phyloP scores from a whole-genome alignment of 495 filamentous ascomycete genomes.

The Aspergillus sclerotioniger region DNA sequence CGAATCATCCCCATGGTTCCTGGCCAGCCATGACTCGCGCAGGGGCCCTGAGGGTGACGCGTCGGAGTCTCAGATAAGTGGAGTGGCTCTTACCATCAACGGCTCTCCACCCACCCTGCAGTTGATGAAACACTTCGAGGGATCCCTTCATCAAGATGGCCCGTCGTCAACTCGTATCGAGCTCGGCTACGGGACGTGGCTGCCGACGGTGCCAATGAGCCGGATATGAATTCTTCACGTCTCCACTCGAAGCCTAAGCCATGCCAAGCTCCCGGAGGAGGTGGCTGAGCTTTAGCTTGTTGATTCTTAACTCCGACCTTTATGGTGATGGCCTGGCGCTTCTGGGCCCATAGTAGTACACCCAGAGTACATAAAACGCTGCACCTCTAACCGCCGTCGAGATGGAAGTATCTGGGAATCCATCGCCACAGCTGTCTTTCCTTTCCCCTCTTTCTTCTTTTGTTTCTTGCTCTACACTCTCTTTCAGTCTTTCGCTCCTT shows the following conservation, averaged over 20 bases:
- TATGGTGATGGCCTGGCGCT: no score
- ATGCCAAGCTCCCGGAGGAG: neutral
- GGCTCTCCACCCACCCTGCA: neutral
- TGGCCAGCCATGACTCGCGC: neutral
- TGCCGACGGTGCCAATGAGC: neutral
- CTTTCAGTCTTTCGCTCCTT: slow-evolving; percentile 23
- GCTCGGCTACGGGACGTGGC: neutral
- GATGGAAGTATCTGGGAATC: neutral
- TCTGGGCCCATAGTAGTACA: neutral
- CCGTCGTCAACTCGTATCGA: neutral
- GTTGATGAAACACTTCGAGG: neutral
- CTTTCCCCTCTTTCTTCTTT: slow-evolving; percentile 1
- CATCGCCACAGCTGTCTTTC: neutral
- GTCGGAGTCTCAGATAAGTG: neutral
- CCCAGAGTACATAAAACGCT: neutral
- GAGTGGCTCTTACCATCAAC: neutral
- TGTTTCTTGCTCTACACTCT: neutral
- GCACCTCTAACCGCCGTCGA: neutral
- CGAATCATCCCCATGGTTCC: no score
- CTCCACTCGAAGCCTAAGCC: neutral
- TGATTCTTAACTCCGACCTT: neutral
- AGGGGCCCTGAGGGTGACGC: neutral
- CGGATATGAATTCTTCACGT: neutral
- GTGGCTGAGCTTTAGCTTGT: neutral
- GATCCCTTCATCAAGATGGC: neutral